A percentile compares a stretch with the other conserved stretches of the same genome.
phyloP scores from a whole-genome alignment of 345 rosid species.

The Carallia brachiata region DNA sequence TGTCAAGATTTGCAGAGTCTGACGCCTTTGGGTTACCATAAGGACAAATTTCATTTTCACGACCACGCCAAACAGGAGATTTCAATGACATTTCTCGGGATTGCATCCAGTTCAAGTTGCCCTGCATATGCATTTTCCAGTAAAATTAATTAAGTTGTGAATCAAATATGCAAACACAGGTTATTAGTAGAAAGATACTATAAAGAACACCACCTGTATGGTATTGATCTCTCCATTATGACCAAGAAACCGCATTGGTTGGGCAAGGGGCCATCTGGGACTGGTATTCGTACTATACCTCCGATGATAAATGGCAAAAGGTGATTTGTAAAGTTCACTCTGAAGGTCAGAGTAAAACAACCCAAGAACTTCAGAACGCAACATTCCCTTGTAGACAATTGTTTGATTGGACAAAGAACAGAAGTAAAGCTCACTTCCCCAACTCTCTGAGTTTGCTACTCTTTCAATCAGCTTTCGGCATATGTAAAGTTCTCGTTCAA shows the following conservation, averaged over 20 bases:
- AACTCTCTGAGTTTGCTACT: conserved; percentile 50
- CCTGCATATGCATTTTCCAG: conserved; percentile 46
- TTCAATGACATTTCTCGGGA: conserved; percentile 87
- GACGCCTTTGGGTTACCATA: conserved; percentile 93
- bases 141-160: background rate
- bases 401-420: conserved; percentile 97
- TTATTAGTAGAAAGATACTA: background rate
- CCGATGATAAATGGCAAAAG: conserved; percentile 95
- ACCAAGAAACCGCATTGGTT: conserved; percentile 99
- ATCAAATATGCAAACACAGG: background rate
- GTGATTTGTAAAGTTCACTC: conserved; percentile 64
- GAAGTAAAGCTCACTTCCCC: conserved; percentile 89
- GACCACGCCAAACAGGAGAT: conserved; percentile 93
- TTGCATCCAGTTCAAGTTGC: conserved; percentile 99
- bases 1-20: conserved; percentile 96
- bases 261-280: conserved; percentile 99
- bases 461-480: conserved; percentile 89
- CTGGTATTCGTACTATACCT: conserved; percentile 97
- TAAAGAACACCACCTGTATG: conserved; percentile 59
- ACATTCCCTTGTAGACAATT: conserved; percentile 97
- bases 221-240: conserved; percentile 99
- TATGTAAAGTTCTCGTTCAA: conserved; percentile 91
- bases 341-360: conserved; percentile 83
- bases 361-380: conserved; percentile 93
- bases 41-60: conserved; percentile 95